Base-by-base conservation (phyloP, 768 basidiomycete species). In the Hygrophorus pudorinus region DNA sequence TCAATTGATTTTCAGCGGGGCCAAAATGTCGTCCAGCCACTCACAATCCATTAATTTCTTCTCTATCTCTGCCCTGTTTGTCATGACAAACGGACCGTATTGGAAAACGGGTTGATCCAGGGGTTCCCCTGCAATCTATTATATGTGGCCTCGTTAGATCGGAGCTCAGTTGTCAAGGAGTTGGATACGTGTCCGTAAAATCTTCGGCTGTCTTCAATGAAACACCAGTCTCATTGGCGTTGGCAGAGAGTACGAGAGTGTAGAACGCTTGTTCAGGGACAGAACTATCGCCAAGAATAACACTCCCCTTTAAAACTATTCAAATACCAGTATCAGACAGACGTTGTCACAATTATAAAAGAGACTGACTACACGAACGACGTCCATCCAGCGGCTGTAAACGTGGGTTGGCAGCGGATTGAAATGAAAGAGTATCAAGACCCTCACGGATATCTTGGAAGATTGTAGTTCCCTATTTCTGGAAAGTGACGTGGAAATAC, bases 1-100 rank as follows among this genome's bases (percentile, higher is more conserved):
- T n/a, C n/a, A n/a, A n/a, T n/a, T n/a, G 33, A 20, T 20, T 4
- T 17, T 35, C 33, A 10, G 33, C 33, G 9, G 3, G 13, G 3
- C 13, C 9, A 10, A n/a, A 13, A 10, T 35, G 17, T 34, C 31
- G 18, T 35, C 16, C 32, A 4, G 29, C 5, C 37, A 20, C 70
- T 66, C 60, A 84, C 83, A 93, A 53, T 97, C 93, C 21, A 74
- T 54, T 48, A 98, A 63, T 1, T 93, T 88, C 58, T 83, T 70
- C 55, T 83, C 74, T 29, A 94, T 86, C 55, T 92, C 91, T 48
- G 82, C 76, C 18, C 70, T 68, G 2, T 73, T 77, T 8, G 85
- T 91, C 78, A 93, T 83, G 12, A 94, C 92, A 55, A 88, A 87
- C 5, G 87, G 86, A 3, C 85, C 86, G 51, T 89, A 81, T 55